phyloP scores from a whole-genome alignment of 805 yeast species.

The Candida insectalens region DNA sequence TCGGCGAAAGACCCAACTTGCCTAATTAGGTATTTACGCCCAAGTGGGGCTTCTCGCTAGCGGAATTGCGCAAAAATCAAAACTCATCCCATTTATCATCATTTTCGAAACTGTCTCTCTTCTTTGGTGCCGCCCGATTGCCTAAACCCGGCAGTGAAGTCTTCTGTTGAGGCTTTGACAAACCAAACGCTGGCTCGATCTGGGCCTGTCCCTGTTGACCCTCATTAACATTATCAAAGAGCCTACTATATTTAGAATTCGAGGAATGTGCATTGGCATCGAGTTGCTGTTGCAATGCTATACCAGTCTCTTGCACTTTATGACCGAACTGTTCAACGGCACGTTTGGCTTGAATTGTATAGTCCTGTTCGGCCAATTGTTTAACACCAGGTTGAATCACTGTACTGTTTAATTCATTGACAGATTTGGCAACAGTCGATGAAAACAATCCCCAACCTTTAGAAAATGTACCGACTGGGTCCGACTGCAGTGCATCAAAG shows the following conservation, averaged over 20 bases:
- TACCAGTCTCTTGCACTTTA: constrained; percentile 82
- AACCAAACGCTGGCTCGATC: constrained; percentile 61
- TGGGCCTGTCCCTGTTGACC: constrained; percentile 31
- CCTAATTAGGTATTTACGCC: no score
- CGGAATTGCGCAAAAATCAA: constrained; percentile 19
- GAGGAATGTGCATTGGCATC: constrained; percentile 31
- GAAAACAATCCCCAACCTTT: constrained; percentile 95
- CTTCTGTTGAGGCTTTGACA: constrained; percentile 43
- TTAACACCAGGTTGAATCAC: constrained; percentile 89
- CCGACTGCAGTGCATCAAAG: constrained; percentile 60
- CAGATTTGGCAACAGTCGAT: constrained; percentile 72
- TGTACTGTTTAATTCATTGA: constrained; percentile 74
- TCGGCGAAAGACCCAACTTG: no score
- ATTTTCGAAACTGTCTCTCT: constrained; percentile 28
- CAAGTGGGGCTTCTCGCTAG: no score
- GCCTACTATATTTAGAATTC: constrained; percentile 39
- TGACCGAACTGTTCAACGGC: constrained; percentile 98
- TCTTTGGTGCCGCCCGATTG: constrained; percentile 13
- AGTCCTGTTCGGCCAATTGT: constrained; percentile 70
- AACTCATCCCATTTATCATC: constrained; percentile 68
- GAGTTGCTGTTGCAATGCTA: constrained; percentile 48
- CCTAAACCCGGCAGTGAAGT: constrained; percentile 47
- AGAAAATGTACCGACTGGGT: constrained; percentile 83
- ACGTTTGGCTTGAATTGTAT: constrained; percentile 70
- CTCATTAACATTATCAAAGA: constrained; percentile 48